phyloP scores from a whole-genome alignment of 2,329 filamentous ascomycete genomes.

The Fusarium sp. region DNA sequence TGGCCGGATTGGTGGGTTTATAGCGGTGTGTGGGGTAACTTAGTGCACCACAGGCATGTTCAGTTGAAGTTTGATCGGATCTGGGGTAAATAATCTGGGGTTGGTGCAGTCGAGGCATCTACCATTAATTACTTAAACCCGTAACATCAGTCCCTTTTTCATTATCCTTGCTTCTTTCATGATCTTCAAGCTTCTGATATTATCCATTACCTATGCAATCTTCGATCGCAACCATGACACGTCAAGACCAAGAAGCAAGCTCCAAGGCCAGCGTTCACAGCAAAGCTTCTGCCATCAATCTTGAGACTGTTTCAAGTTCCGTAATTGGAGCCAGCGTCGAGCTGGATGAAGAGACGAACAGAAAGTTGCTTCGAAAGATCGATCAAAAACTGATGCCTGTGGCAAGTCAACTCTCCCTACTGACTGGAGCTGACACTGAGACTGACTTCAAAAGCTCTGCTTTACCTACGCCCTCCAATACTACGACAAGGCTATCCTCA shows the following conservation, averaged over 20 bases:
- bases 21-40: background rate
- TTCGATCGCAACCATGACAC: background rate
- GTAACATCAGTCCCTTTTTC: too few species aligned
- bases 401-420: background rate
- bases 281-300: background rate
- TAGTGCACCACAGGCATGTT: background rate
- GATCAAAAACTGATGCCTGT: background rate
- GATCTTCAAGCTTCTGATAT: accelerated
- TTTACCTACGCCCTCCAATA: background rate
- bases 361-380: background rate
- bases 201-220: background rate
- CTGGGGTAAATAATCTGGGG: background rate
- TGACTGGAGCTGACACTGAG: accelerated
- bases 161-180: background rate
- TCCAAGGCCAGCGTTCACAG: background rate
- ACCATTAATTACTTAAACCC: too few species aligned
- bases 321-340: background rate
- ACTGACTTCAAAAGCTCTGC: background rate
- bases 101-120: background rate
- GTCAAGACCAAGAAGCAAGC: background rate
- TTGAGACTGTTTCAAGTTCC: background rate
- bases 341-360: background rate
- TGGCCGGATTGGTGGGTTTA: background rate
- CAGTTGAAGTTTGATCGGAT: background rate
- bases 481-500: background rate